Base-by-base conservation (phyloP, 192 early-diverging fungal species). In the Globomyces pollinis-pini region DNA sequence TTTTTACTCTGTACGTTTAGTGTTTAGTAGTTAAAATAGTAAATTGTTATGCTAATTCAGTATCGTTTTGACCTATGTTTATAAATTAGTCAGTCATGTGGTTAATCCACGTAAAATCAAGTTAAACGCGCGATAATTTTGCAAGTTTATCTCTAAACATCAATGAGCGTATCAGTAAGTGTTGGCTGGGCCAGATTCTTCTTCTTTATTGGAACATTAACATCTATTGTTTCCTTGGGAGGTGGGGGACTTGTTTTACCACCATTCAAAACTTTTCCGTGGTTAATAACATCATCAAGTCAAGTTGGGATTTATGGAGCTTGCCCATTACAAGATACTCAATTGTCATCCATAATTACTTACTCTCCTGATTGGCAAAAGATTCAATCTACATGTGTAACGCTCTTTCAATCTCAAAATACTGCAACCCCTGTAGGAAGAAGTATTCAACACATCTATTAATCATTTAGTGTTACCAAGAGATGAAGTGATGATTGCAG, bases 221-320 rank as follows among this genome's bases (percentile, higher is more conserved):
- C 26, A 31, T 13, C 15, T 39, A 29, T 33, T n/a, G 28, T 26
- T 28, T 42, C 38, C 39, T 38, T 57, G 13, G 55, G 55, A 9
- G 23, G 26, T 6, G 55, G 55, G 2, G 55, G 55, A 29, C 16
- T 32, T 2, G 1, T 29, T 9, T 5, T 57, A 26, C 55, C 55
- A 30, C 55, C 55, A n/a, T 57, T 57, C 38, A 57, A 57, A 33
- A 21, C 26, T 7, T 35, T 57, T 26, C 13, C 55, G n/a, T 57
- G 55, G 55, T 18, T 57, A 6, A 33, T 23, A 15, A 57, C 55
- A 15, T 33, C 55, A 30, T 29, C 55, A 23, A 31, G 35, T 7
- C 36, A 26, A 24, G 31, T 57, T 30, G 55, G 55, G 3, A 31
- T 57, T 1, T 57, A 57, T 20, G 55, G 55, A 2, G 55, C 26